These are phyloP conservation scores for Phycomyces nitens DNA, from an alignment of 192 early-diverging fungal species.

Conservation along the genomic window DNA sequence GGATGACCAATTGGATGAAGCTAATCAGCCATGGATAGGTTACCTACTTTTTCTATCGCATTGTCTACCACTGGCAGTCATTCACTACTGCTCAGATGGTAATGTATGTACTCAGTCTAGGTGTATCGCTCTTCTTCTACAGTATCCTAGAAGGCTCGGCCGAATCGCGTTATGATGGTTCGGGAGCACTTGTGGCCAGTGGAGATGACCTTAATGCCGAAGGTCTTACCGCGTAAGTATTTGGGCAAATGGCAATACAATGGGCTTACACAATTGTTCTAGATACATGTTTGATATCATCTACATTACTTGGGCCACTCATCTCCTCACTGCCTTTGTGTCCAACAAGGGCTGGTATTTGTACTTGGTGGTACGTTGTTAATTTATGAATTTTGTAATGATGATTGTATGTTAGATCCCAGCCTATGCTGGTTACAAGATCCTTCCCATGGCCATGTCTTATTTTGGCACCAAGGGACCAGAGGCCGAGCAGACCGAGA, in stretches of 20 bases:
- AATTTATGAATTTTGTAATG: neutral
- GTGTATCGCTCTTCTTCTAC: slow-evolving; percentile 49
- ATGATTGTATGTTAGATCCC: too few relatives aligned
- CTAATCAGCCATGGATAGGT: slow-evolving; percentile 17
- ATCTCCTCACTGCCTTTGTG: slow-evolving; percentile 57
- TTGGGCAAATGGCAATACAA: neutral
- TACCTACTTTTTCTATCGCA: slow-evolving; percentile 53
- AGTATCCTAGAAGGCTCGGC: slow-evolving; percentile 43
- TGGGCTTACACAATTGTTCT: slow-evolving; percentile 11
- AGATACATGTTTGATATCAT: slow-evolving; percentile 85
- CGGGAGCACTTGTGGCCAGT: slow-evolving; percentile 37
- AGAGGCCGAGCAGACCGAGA: slow-evolving; percentile 5
- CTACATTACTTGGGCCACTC: slow-evolving; percentile 79
- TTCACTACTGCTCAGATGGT: slow-evolving; percentile 44
- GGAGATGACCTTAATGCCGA: slow-evolving; percentile 54
- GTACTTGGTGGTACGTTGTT: slow-evolving; percentile 40
- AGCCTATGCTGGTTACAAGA: slow-evolving; percentile 54
- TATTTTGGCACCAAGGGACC: slow-evolving; percentile 29
- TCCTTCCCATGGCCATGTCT: slow-evolving; percentile 41
- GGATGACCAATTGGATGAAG: neutral
- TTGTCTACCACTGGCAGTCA: slow-evolving; percentile 47
- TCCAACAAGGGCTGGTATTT: slow-evolving; percentile 54
- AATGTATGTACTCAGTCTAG: slow-evolving; percentile 41
- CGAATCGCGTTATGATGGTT: slow-evolving; percentile 39
- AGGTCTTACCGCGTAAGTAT: slow-evolving; percentile 49